Evolutionary conservation across 768 basidiomycete genomes (phyloP).

Genomic region (Cystobasidium onofrii): DNA sequence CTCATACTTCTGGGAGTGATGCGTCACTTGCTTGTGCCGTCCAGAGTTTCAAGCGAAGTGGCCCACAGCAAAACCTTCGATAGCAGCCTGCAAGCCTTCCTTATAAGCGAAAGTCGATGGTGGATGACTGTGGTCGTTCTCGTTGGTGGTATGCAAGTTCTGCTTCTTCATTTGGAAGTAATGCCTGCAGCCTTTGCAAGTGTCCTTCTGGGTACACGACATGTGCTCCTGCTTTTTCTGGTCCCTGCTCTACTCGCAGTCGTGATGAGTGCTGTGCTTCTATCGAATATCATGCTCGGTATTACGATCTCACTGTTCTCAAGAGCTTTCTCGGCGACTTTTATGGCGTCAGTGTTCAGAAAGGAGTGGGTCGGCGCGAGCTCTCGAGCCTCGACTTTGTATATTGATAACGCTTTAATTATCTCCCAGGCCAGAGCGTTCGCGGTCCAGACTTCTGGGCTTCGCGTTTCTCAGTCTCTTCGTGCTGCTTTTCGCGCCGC

Average conservation of each 20-base stretch:
- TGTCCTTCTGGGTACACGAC: not conserved
- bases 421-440: conserved; percentile 42
- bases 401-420: not conserved
- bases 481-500: conserved; percentile 73
- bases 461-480: conserved; percentile 57
- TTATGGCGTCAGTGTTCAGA: too few relatives aligned
- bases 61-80: conserved; percentile 46
- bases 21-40: conserved; percentile 3
- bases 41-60: not conserved
- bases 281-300: not conserved
- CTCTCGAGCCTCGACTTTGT: not conserved
- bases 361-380: too few relatives aligned
- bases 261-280: not conserved
- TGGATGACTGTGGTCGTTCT: not conserved
- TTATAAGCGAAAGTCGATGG: not conserved
- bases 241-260: not conserved
- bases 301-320: too few relatives aligned
- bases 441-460: conserved; percentile 54
- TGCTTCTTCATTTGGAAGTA: not conserved
- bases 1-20: conserved; percentile 36
- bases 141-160: not conserved
- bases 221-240: not conserved
- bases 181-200: not conserved
- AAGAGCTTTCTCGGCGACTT: too few relatives aligned
- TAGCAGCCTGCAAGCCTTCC: not conserved